Percentiles rank a stretch among this genome's conserved stretches.
These are phyloP conservation scores for Hygrophoropsis aurantiaca DNA, from an alignment of 768 basidiomycete species.

Conservation along the genomic window DNA sequence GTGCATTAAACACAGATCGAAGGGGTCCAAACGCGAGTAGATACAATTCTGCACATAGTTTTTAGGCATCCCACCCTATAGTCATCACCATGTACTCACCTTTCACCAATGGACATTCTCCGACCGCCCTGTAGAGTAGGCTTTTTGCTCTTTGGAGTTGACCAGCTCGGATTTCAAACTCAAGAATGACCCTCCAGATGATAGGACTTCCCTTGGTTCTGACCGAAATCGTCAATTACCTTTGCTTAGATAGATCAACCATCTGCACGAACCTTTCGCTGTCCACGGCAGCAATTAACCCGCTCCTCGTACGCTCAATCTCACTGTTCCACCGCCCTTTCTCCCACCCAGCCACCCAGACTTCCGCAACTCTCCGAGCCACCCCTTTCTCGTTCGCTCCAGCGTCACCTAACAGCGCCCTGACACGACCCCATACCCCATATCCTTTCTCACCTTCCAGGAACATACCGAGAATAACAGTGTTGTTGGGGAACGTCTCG, in stretches of 20 bases:
- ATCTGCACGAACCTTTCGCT: slow-evolving; percentile 56
- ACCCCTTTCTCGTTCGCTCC: slow-evolving; percentile 52
- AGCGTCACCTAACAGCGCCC: slow-evolving; percentile 49
- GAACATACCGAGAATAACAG: slow-evolving; percentile 69
- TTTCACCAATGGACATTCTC: slow-evolving; percentile 75
- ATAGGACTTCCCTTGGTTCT: slow-evolving; percentile 68
- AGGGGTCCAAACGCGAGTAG: slow-evolving; percentile 74
- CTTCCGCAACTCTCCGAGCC: slow-evolving; percentile 58
- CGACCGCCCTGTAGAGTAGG: slow-evolving; percentile 69
- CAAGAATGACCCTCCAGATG: slow-evolving; percentile 73
- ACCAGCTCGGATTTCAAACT: slow-evolving; percentile 71
- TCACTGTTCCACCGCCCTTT: slow-evolving; percentile 69
- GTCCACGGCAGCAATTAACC: slow-evolving; percentile 61
- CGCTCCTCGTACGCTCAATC: slow-evolving; percentile 66
- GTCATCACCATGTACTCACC: slow-evolving; percentile 40
- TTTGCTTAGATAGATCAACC: slow-evolving; percentile 1
- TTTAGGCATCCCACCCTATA: slow-evolving; percentile 9
- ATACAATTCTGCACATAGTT: slow-evolving; percentile 57
- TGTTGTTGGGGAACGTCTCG: slow-evolving; percentile 65
- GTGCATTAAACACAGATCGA: slow-evolving; percentile 55
- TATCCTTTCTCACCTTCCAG: slow-evolving; percentile 76
- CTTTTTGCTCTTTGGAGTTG: slow-evolving; percentile 65
- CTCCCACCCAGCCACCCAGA: slow-evolving; percentile 84
- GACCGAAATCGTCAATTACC: slow-evolving; percentile 2
- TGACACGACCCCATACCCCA: slow-evolving; percentile 74